phyloP scores from a whole-genome alignment of 352 stramenopile genomes.

The Phytophthora macrochlamydospora region DNA sequence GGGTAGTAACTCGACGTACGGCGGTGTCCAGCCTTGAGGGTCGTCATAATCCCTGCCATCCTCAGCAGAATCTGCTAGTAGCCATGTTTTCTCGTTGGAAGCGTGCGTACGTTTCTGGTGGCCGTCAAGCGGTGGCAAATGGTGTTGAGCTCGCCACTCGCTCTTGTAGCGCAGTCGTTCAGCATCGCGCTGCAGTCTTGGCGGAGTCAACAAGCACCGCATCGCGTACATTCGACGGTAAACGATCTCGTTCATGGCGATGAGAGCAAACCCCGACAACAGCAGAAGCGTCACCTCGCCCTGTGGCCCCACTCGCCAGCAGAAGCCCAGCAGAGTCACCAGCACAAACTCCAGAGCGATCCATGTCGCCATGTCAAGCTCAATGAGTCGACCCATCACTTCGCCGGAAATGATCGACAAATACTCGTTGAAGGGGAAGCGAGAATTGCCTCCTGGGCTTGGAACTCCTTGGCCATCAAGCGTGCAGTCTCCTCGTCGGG shows the following conservation, averaged over 20 bases:
- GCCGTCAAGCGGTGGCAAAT: conserved; percentile 29
- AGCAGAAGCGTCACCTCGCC: conserved; percentile 57
- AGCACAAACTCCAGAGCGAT: conserved; percentile 61
- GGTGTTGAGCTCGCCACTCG: conserved; percentile 56
- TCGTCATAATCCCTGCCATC: conserved; percentile 39
- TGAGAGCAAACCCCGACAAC: conserved; percentile 39
- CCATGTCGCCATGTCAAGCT: conserved; percentile 78
- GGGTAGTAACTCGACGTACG: conserved; percentile 55
- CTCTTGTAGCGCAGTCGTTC: conserved; percentile 62
- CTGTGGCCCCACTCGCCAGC: conserved; percentile 38
- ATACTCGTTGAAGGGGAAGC: conserved; percentile 83
- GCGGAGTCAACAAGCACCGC: conserved; percentile 56
- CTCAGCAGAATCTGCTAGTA: conserved; percentile 38
- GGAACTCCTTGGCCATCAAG: conserved; percentile 64
- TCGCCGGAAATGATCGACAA: conserved; percentile 78
- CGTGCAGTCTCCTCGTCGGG: conserved; percentile 46
- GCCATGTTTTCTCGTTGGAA: conserved; percentile 51
- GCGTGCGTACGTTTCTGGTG: not conserved
- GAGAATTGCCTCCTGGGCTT: conserved; percentile 48
- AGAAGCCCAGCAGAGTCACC: conserved; percentile 48
- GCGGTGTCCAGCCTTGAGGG: conserved; percentile 31
- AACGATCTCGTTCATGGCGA: conserved; percentile 55
- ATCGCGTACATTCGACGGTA: conserved; percentile 57
- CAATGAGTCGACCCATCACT: conserved; percentile 72
- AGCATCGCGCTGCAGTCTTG: conserved; percentile 57